phyloP scores from a whole-genome alignment of 768 basidiomycete genomes.

The Mycena crocata region DNA sequence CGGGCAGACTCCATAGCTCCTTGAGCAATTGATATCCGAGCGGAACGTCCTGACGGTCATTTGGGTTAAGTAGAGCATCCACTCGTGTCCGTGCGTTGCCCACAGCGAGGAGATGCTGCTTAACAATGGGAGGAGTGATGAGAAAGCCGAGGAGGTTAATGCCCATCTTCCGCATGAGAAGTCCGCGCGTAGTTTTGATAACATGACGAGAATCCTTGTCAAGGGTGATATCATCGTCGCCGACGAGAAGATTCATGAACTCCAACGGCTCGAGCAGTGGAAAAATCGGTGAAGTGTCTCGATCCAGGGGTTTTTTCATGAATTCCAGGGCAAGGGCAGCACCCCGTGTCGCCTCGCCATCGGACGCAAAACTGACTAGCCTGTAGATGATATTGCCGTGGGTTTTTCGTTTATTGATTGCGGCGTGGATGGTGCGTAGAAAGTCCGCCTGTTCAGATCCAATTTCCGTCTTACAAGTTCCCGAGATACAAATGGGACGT shows the following conservation, averaged over 20 bases:
- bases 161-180: conserved; percentile 3
- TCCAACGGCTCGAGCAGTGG: neutral
- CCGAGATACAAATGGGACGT: conserved; percentile 31
- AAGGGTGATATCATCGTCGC: conserved; percentile 7
- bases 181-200: neutral
- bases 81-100: conserved; percentile 5
- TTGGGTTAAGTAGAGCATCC: conserved; percentile 38
- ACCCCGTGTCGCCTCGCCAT: conserved; percentile 18
- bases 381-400: conserved; percentile 17
- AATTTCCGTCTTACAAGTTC: conserved; percentile 34
- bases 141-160: conserved; percentile 1
- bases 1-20: conserved; percentile 41
- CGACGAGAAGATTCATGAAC: conserved; percentile 8
- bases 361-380: neutral
- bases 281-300: neutral
- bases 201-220: conserved; percentile 25
- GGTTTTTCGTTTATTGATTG: neutral
- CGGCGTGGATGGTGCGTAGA: conserved; percentile 14
- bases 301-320: conserved; percentile 2
- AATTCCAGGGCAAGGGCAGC: neutral
- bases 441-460: conserved; percentile 25
- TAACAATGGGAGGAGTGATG: neutral
- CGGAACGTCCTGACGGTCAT: conserved; percentile 48
- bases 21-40: conserved; percentile 40
- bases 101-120: neutral